Evolutionary conservation across 495 filamentous ascomycete genomes (phyloP), one percentile per base, ranked within the genome.

Genomic region (Cudoniella acicularis): DNA sequence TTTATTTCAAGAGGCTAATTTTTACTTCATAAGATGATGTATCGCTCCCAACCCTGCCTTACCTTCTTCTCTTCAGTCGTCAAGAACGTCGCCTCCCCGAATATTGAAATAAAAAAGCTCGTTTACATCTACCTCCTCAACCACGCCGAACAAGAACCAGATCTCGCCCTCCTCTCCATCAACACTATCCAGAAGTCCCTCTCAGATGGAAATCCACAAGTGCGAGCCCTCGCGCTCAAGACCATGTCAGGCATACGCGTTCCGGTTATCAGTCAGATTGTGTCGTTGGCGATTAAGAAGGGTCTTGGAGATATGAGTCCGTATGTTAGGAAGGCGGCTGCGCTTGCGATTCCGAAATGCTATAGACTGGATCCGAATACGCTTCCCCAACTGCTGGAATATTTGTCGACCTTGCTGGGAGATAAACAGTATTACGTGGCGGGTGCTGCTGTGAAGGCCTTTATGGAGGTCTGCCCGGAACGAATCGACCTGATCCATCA

Each of bases 111-210:
- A 66, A 95, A 96, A 73, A 98, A 97, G 69, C 83, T 98, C 48
- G 94, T 98, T 56, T 97, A 98, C 78, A 96, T 96, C 69, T 97
- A 96, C 71, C 85, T 98, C 57, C 86, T 97, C 59, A 88, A 92
- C 68, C 91, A 98, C 83, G 93, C 94, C 67, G 94, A 97, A 69
- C 83, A 88, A 43, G 93, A 96, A 63, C 94, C 93, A 36, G 94
- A 98, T 71, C 87, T 96, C 25, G 92, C 95, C 48, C 81, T 98
- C 10, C 80, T 98, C 18, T 95, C 92, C 42, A 97, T 98, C 78
- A 98, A 98, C 72, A 93, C 93, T 11, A 97, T 98, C 64, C 94
- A 98, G 69, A 97, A 96, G 71, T 93, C 93, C 21, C 82, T 98
- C 42, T 94, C 91, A 13, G 94, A 97, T 72, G 77, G 86, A 53